Conservation (phyloP, 768 basidiomycete species). For the Lenzites betulinus region DNA sequence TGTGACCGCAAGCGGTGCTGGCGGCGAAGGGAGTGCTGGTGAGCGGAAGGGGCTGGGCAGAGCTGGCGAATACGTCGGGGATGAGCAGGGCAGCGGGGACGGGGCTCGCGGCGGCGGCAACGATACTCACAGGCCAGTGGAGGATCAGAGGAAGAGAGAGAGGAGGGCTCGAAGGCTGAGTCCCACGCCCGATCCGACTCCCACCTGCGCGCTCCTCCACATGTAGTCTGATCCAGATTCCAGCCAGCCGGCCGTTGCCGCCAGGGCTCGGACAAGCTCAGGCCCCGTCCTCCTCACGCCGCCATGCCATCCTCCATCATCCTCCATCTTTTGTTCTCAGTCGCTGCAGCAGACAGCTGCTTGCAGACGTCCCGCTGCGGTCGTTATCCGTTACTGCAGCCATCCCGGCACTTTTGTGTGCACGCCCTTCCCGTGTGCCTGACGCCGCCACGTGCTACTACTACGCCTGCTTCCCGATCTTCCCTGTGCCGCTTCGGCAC, state of each 20-base stretch:
- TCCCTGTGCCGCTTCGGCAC: slow-evolving; percentile 1
- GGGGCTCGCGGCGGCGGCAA: neutral
- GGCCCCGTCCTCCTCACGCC: too few species aligned
- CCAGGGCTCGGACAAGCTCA: neutral
- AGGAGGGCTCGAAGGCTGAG: neutral
- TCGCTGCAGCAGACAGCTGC: neutral
- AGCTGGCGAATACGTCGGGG: neutral
- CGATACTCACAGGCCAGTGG: slow-evolving; percentile 18
- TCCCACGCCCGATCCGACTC: neutral
- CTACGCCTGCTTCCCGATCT: neutral
- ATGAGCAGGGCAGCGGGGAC: neutral
- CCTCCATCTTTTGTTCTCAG: neutral
- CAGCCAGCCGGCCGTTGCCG: slow-evolving; percentile 5
- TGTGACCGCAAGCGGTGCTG: neutral
- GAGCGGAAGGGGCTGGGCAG: slow-evolving; percentile 12
- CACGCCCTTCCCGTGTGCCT: neutral
- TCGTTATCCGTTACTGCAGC: neutral
- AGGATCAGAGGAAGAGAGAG: slow-evolving; percentile 19
- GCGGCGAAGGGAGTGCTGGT: slow-evolving; percentile 10
- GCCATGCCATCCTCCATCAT: too few species aligned
- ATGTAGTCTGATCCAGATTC: slow-evolving; percentile 3
- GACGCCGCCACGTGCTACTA: slow-evolving; percentile 12
- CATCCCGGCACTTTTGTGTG: neutral
- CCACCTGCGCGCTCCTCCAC: neutral
- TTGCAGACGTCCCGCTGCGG: too few species aligned